Percentiles rank a stretch among this genome's conserved stretches.
Evolutionary conservation across 1,139 yeast genomes (phyloP).

Genomic region (Saccharomycopsis crataegensis): DNA sequence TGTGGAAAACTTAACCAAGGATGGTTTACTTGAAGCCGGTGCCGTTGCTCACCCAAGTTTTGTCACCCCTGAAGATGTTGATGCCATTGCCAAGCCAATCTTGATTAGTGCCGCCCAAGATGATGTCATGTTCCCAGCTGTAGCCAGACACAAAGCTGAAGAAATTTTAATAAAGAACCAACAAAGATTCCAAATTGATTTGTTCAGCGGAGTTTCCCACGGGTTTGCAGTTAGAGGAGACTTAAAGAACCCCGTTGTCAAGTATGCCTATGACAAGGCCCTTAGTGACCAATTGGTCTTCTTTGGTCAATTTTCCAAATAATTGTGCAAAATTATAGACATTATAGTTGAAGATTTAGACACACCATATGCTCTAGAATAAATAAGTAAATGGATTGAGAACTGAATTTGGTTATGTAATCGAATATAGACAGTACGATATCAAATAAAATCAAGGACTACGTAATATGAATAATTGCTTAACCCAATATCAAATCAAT

Average conservation of each 20-base stretch:
- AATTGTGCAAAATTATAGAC: neutral
- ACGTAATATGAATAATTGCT: no score
- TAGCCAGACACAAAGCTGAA: constrained; percentile 56
- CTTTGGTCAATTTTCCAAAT: neutral
- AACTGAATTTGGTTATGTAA: no score
- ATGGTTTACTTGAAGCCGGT: constrained; percentile 46
- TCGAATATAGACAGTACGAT: no score
- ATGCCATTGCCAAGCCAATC: constrained; percentile 51
- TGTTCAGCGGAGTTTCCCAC: constrained; percentile 57
- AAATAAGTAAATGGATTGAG: no score
- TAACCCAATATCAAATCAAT: no score
- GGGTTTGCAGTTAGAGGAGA: constrained; percentile 82
- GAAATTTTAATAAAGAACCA: constrained; percentile 42
- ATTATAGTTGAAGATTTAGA: no score
- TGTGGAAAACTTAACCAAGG: constrained; percentile 42
- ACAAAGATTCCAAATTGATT: constrained; percentile 49
- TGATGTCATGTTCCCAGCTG: constrained; percentile 56
- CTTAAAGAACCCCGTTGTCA: constrained; percentile 40
- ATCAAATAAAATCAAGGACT: no score
- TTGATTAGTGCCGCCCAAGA: constrained; percentile 65
- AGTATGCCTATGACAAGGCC: constrained; percentile 66
- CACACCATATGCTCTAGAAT: no score
- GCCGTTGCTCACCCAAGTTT: constrained; percentile 81
- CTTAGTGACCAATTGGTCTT: constrained; percentile 38
- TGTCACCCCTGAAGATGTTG: constrained; percentile 56